Evolutionary conservation across 2,329 filamentous ascomycete genomes (phyloP).

Genomic region (Fusarium paranaense): DNA sequence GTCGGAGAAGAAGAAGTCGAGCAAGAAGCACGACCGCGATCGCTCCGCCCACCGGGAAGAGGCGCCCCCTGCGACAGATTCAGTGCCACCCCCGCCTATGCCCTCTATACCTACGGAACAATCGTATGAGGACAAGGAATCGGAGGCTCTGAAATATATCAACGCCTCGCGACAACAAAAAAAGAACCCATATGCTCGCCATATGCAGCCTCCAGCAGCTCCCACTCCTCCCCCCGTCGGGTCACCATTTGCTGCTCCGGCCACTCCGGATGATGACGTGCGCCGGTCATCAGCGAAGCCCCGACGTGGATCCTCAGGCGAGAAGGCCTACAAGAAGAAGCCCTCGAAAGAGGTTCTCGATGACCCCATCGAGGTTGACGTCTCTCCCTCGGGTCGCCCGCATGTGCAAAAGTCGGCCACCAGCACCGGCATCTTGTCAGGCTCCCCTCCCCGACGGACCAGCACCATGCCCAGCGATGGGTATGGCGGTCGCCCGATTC

Average conservation of each 20-base stretch:
- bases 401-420: constrained; percentile 45
- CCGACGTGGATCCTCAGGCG: constrained; percentile 50
- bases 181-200: constrained; percentile 44
- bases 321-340: constrained; percentile 47
- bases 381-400: constrained; percentile 47
- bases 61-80: constrained; percentile 28
- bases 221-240: constrained; percentile 52
- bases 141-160: constrained; percentile 46
- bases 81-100: constrained; percentile 37
- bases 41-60: constrained; percentile 51
- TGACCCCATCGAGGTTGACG: constrained; percentile 45
- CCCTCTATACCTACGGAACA: constrained; percentile 13
- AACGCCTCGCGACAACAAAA: constrained; percentile 42
- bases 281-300: constrained; percentile 49
- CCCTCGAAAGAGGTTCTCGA: constrained; percentile 49
- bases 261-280: constrained; percentile 46
- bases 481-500: constrained; percentile 44
- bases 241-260: constrained; percentile 44
- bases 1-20: constrained; percentile 54
- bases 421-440: constrained; percentile 38
- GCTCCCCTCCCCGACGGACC: constrained; percentile 51
- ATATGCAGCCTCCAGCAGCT: constrained; percentile 48
- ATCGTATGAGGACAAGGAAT: constrained; percentile 25
- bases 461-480: constrained; percentile 51
- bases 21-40: constrained; percentile 54